Base-by-base conservation (phyloP, 768 basidiomycete species). In the Russula lepida region DNA sequence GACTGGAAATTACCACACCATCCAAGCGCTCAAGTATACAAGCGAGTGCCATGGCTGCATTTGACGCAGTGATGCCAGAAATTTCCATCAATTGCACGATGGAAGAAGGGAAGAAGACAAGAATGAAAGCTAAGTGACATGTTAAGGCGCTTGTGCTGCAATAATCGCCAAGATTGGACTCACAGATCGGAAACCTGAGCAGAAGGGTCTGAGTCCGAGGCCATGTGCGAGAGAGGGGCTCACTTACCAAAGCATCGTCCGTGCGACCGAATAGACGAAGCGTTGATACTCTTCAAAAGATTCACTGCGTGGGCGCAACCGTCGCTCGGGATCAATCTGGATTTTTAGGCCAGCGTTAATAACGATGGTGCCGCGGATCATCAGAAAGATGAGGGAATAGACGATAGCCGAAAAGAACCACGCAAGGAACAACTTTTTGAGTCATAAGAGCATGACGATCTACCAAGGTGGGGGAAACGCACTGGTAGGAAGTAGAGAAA, bases 241-340 rank as follows among this genome's bases (percentile, higher is more conserved):
- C 32, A 70, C 80, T 58, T 65, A 88, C 88, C 85, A 89, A 48
- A 88, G 74, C 84, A 89, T 85, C 59, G 80, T 83, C 62, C 79
- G 76, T 28, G 84, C 79, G 55, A 91, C 77, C n/a, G 78, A 76
- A 32, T 75, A 75, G 28, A 89, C 76, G 68, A 88, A 86, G 27
- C 74, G 77, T 59, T 81, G 79, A 67, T 88, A 88, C 57, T 80
- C 78, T 54, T 79, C 76, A 25, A 68, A 70, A 27, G 61, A 63
- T 41, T 59, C 60, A 35, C 66, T 68, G 41, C 73, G 69, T 48
- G 67, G 65, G 17, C 71, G 73, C 41, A 70, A 73, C 76, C 78
- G 80, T 58, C 78, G 73, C 35, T 79, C 71, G 30, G 77, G 79
- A 64, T 80, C 75, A 54, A 83, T 67, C 39, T 73, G 79, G 32